Base-by-base conservation (phyloP, 1,139 yeast species). In the Suhomyces anneliseae region DNA sequence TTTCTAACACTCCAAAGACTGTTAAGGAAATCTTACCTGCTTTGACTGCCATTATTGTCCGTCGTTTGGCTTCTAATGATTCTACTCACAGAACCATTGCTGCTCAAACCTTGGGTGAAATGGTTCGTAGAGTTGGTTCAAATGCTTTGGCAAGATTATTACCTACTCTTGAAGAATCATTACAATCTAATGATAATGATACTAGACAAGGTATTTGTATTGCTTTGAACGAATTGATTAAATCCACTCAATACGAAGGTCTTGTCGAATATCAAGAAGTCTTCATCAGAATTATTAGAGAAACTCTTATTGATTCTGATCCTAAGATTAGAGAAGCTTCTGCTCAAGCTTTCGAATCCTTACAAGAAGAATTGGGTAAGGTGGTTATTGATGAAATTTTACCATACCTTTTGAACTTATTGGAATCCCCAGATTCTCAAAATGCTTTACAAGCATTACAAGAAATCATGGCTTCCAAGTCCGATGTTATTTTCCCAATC, bases 151-250 rank as follows among this genome's bases (percentile, higher is more conserved):
- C 90, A 5, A 90, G 88, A 64, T 71, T 95, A 53, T 74, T 95
- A 53, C 98, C 99, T 38, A 87, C 96, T 7, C 75, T 93, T 59
- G 86, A 88, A 56, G 81, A 79, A 40, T 81, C 92, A 7, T 71
- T 88, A 56, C 68, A 74, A 40, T 70, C 86, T 27, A 66, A 75
- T 42, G 95, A 87, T 58, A 74, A 87, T 27, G 95, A 85, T 61
- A 87, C 96, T 42, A 89, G 88, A 64, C 96, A 92, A 71, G 99
- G 99, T 74, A 90, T 93, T 48, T 93, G 99, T 75, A 83, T 92
- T 66, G 99, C 99, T 8, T 74, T 92, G 48, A 81, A 85, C 40
- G 98, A 92, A 64, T 82, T 95, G 55, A 83, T 92, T 53, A 83
- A 81, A 55, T 87, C 96, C 0, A 82, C 96, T 4, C 76, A 82